Percentiles rank a stretch among this genome's conserved stretches.
These are phyloP conservation scores for Xylaria sp. DNA, from an alignment of 2,329 filamentous ascomycete genomes.

Conservation along the genomic window DNA sequence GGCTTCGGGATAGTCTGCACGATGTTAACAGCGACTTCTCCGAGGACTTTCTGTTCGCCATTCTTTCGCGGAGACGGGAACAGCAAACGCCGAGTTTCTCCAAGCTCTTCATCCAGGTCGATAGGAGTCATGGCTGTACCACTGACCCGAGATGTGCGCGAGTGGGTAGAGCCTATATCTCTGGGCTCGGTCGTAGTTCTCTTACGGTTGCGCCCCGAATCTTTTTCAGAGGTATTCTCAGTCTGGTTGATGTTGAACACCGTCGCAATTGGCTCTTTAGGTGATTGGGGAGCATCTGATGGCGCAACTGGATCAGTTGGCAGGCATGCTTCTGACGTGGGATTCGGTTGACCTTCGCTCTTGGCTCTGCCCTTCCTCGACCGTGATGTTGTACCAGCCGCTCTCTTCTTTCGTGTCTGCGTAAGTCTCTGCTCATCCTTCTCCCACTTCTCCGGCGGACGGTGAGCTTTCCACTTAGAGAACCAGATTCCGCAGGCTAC, in stretches of 20 bases:
- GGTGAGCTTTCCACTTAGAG: slow-evolving; percentile 77
- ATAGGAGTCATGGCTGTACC: slow-evolving; percentile 56
- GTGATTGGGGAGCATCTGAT: slow-evolving; percentile 35
- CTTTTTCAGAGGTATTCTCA: slow-evolving; percentile 33
- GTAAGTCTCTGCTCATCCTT: slow-evolving; percentile 51
- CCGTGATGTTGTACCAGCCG: slow-evolving; percentile 38
- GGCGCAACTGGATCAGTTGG: slow-evolving; percentile 50
- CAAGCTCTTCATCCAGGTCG: slow-evolving; percentile 47
- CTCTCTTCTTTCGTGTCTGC: slow-evolving; percentile 47
- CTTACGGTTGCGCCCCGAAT: slow-evolving; percentile 18
- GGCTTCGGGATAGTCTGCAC: slow-evolving; percentile 40
- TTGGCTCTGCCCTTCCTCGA: slow-evolving; percentile 47
- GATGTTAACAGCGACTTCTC: slow-evolving; percentile 51
- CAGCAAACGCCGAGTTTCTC: slow-evolving; percentile 61
- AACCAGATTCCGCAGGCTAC: slow-evolving; percentile 90
- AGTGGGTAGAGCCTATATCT: slow-evolving; percentile 44
- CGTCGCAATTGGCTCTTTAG: slow-evolving; percentile 19
- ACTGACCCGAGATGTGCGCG: slow-evolving; percentile 47
- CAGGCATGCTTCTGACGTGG: slow-evolving; percentile 50
- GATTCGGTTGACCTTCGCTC: slow-evolving; percentile 40
- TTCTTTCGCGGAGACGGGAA: slow-evolving; percentile 72
- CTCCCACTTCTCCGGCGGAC: slow-evolving; percentile 79
- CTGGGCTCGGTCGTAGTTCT: slow-evolving; percentile 18
- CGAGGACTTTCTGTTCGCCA: slow-evolving; percentile 55
- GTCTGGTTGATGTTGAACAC: slow-evolving; percentile 24